Conservation (phyloP, 306 rosid species). For the Malus orientalis region DNA sequence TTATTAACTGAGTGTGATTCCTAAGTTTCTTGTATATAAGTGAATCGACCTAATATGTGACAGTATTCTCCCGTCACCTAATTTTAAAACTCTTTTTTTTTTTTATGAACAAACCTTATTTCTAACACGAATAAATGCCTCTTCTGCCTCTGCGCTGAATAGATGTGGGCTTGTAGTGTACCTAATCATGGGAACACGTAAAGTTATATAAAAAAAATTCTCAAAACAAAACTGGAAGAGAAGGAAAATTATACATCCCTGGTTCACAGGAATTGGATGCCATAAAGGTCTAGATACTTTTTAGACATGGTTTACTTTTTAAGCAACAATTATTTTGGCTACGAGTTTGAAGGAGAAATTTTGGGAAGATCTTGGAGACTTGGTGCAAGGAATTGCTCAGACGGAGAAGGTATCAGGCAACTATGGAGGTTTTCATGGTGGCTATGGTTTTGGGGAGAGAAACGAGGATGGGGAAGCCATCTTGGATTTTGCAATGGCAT, state of each 20-base stretch:
- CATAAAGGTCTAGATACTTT: background rate
- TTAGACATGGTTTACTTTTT: background rate
- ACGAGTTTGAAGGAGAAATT: background rate
- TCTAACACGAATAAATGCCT: slow-evolving; percentile 86
- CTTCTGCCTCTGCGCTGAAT: slow-evolving; percentile 66
- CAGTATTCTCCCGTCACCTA: background rate
- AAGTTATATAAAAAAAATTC: background rate
- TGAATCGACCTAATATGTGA: background rate
- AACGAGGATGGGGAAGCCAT: no score
- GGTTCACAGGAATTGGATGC: background rate
- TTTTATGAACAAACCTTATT: slow-evolving; percentile 41
- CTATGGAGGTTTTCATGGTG: no score
- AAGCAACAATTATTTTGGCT: background rate
- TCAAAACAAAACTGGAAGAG: background rate
- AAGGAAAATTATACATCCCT: background rate
- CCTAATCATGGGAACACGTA: slow-evolving; percentile 23
- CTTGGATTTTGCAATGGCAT: no score
- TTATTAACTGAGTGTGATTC: background rate
- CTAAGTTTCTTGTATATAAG: background rate
- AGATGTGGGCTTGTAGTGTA: slow-evolving; percentile 97
- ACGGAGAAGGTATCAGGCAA: no score
- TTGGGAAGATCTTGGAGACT: no score
- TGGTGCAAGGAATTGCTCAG: no score
- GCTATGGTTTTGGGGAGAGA: no score
- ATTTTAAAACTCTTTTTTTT: background rate